Evolutionary conservation across 2,329 filamentous ascomycete species (phyloP), one percentile per base, ranked within the genome.

Genomic region (Pyricularia grisea): DNA sequence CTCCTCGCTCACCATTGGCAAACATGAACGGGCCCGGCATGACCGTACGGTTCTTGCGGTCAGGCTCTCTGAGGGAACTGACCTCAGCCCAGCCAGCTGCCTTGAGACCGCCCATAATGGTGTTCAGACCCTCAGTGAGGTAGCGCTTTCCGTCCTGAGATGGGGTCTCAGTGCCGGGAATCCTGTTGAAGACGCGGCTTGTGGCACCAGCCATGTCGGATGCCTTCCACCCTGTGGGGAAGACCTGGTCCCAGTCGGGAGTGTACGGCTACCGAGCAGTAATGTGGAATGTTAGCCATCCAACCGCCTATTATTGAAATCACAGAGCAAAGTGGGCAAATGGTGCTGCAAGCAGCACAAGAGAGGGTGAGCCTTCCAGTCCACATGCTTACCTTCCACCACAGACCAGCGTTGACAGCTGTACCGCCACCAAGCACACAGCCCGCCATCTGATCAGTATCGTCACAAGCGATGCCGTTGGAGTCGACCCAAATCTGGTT

Each of bases 391-490:
- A 82, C 83, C 76, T 86, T 88, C 83, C 87, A 90, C 85, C 88
- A 91, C 42, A 92, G 81, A 64, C 87, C 88, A 67, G 89, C 86
- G 72, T 92, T 92, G 74, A 91, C 82, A 31, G 87, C 85, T 17
- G 87, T 85, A 9, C 87, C 87, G 69, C 90, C 90, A 66, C 90
- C 90, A 2, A 92, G 83, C 63, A 92, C 82, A 71, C 90, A 92
- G 17, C 89, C 90, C 14, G 88, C 88, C 88, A 91, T 91, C 73
- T 90, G 87, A 71, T 90, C 88, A n/a, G 86, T 88, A 75, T 92
- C 90, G 1, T 66, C 42, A 77, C 90, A 92, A 50, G 87, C 85
- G 73, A 91, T 87, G 31, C 87, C 88, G 4, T 81, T 81, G 11
- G 86, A 87, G 74, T 90, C 84, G 4, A 81, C 79, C 85, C 88